Evolutionary conservation across 108 stramenopile genomes (phyloP).

Genomic region (Skeletonema tropicum): DNA sequence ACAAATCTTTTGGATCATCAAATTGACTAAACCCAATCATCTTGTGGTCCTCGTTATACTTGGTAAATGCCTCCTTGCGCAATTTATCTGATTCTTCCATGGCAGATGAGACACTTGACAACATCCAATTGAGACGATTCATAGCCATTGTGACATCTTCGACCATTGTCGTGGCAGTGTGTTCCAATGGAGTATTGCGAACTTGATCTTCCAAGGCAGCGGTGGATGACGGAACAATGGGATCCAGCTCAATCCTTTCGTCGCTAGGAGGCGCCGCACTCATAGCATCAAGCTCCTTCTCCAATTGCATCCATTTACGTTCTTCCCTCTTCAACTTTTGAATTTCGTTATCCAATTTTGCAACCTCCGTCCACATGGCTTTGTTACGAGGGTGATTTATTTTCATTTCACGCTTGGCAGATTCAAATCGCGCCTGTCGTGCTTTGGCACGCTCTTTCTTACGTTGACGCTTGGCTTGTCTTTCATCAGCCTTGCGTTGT

Average conservation of each 20-base stretch:
- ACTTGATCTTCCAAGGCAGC: conserved; percentile 3
- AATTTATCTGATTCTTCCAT: conserved; percentile 52
- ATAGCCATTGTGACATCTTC: conserved; percentile 49
- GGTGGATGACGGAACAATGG: not conserved
- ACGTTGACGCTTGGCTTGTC: conserved; percentile 21
- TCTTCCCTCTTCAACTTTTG: conserved; percentile 52
- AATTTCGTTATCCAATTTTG: conserved; percentile 41
- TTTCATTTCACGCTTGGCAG: conserved; percentile 25
- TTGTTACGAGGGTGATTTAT: conserved; percentile 48
- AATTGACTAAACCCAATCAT: conserved; percentile 39
- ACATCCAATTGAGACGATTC: conserved; percentile 44
- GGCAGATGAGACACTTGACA: conserved; percentile 39
- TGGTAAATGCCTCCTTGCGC: conserved; percentile 44
- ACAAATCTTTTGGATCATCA: conserved; percentile 48
- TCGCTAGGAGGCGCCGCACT: not conserved
- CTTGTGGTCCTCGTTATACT: conserved; percentile 49
- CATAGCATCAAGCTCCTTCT: conserved; percentile 33
- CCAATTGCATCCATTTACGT: conserved; percentile 41
- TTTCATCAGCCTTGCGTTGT: conserved; percentile 11
- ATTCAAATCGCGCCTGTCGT: conserved; percentile 26
- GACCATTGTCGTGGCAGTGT: conserved; percentile 31
- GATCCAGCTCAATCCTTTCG: conserved; percentile 44
- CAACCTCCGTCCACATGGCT: conserved; percentile 49
- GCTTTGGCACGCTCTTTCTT: conserved; percentile 31
- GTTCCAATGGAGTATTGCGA: conserved; percentile 22